phyloP scores from a whole-genome alignment of 768 basidiomycete genomes.

The Amanita molliuscula region DNA sequence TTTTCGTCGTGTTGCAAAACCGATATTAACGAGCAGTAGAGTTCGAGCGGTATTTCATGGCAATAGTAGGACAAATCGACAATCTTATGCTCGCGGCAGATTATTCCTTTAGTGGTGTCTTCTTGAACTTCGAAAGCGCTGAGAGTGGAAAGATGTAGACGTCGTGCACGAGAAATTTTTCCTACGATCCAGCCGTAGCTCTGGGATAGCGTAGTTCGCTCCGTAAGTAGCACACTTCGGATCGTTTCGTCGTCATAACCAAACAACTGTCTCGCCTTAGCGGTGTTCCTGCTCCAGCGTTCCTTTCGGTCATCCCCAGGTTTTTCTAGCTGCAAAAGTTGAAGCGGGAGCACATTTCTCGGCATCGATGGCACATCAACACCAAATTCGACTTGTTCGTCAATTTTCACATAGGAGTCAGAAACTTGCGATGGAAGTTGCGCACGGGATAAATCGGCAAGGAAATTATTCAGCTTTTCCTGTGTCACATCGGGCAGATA shows the following conservation, averaged over 20 bases:
- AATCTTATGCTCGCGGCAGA: slow-evolving; percentile 45
- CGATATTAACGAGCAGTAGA: slow-evolving; percentile 57
- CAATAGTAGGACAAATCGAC: slow-evolving; percentile 50
- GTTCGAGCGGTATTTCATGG: slow-evolving; percentile 52
- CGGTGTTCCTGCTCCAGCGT: slow-evolving; percentile 33
- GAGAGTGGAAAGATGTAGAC: slow-evolving; percentile 50
- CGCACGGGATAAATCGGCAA: slow-evolving; percentile 39
- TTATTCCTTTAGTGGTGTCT: slow-evolving; percentile 31
- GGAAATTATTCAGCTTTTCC: slow-evolving; percentile 44
- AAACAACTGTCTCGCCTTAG: slow-evolving; percentile 42
- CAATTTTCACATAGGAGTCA: slow-evolving; percentile 36
- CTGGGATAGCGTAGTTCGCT: slow-evolving; percentile 63
- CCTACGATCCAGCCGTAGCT: slow-evolving; percentile 67
- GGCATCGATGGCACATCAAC: slow-evolving; percentile 22
- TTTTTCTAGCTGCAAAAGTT: slow-evolving; percentile 37
- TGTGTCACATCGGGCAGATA: slow-evolving; percentile 53
- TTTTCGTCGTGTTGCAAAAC: slow-evolving; percentile 46
- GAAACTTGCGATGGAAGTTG: slow-evolving; percentile 24
- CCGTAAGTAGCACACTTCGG: slow-evolving; percentile 53
- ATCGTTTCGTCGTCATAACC: slow-evolving; percentile 41
- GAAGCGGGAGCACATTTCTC: slow-evolving; percentile 28
- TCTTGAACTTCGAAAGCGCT: slow-evolving; percentile 30
- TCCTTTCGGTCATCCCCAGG: slow-evolving; percentile 29
- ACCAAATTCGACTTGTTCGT: slow-evolving; percentile 47
- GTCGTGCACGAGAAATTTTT: slow-evolving; percentile 50